Base-by-base conservation (phyloP, 306 rosid species). In the Acacia confusa region DNA sequence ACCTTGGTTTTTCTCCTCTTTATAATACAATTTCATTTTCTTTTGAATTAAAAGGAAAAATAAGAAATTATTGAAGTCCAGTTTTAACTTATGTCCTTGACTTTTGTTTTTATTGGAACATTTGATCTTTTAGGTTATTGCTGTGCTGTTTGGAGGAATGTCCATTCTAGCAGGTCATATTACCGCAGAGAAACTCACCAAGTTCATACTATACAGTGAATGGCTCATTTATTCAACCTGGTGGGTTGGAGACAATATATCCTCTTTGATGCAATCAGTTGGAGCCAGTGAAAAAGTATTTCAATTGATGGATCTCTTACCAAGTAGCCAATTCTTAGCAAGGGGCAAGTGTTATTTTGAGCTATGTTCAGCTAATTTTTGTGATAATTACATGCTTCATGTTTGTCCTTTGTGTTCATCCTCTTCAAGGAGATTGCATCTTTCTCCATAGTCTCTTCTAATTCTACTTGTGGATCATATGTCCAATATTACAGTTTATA, bases 241-340 rank as follows among this genome's bases (percentile, higher is more conserved):
- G 99, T 93, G 92, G 98, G 98, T 95, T 69, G 99, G 99, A 63
- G 98, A 95, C 88, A 92, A 90, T 85, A 38, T 95, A 82, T 95
- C 98, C 83, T 84, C 88, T 81, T 88, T 95, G 89, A 95, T 95
- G 98, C 98, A 95, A 79, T 95, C 99, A 65, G 93, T 95, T 74
- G 99, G 99, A 76, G 99, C 99, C 55, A 93, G 98, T 81, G 99
- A 95, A 86, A 95, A 95, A 82, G 99, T 95, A 70, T 95, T 95
- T 85, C 91, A 89, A 78, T 84, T 95, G 82, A 93, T 95, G 98
- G 98, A 95, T 85, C 98, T 95, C 82, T 84, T 81, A 40, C 92
- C 98, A 44, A 92, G 98, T 83, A 87, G 86, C 87, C 98, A 93
- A 90, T 95, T 93, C 78, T 57, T 25, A 47, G 72, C 90, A 78